Evolutionary conservation across 805 yeast genomes (phyloP).

Genomic region (Hanseniaspora thailandica): DNA sequence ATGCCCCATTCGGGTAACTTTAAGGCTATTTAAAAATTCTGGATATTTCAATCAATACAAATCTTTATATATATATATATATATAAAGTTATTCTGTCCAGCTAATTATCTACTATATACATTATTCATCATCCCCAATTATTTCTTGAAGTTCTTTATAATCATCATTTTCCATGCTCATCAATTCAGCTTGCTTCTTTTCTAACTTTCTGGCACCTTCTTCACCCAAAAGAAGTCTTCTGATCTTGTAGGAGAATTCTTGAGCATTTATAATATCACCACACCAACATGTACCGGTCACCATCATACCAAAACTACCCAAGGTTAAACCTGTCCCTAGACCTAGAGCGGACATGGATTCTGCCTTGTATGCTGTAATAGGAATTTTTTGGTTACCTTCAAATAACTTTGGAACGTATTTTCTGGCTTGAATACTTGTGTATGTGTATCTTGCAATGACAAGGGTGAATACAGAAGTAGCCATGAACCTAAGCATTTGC

Average conservation of each 20-base stretch:
- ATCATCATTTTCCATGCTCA: conserved; percentile 2
- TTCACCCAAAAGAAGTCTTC: conserved; percentile 54
- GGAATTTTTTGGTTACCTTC: conserved; percentile 84
- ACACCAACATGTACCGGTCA: conserved; percentile 70
- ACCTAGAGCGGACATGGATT: conserved; percentile 74
- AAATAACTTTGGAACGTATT: conserved; percentile 62
- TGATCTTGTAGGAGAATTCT: conserved; percentile 65
- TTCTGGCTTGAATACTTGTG: conserved; percentile 59
- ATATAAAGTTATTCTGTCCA: no score
- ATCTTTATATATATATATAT: no score
- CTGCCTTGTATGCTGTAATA: conserved; percentile 63
- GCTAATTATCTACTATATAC: no score
- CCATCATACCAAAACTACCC: conserved; percentile 57
- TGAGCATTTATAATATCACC: conserved; percentile 55
- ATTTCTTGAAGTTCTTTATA: conserved; percentile 2
- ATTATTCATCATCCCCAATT: not conserved
- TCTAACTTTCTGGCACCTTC: conserved; percentile 28
- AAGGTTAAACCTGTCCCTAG: conserved; percentile 69
- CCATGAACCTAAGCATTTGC: conserved; percentile 63
- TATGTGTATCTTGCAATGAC: conserved; percentile 63
- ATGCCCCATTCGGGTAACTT: not conserved
- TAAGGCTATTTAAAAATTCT: no score
- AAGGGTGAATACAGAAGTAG: conserved; percentile 61
- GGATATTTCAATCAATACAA: no score
- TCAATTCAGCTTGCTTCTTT: conserved; percentile 3